Conservation (phyloP, 2,329 filamentous ascomycete species). For the Phaeomoniella chlamydospora region DNA sequence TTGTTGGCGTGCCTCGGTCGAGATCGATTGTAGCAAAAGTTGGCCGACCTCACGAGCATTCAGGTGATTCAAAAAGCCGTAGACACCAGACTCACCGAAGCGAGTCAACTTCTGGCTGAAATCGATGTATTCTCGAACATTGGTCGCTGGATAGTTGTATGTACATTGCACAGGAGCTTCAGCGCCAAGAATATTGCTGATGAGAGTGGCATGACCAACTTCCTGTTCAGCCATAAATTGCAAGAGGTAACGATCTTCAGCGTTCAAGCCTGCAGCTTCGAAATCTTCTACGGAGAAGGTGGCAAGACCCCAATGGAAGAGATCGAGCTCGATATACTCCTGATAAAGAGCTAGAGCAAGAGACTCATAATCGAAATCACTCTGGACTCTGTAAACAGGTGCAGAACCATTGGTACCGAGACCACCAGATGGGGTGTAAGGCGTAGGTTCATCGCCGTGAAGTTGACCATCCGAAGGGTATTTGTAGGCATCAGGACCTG, state of each 20-base stretch:
- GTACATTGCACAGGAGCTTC: constrained; percentile 59
- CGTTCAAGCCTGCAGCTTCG: constrained; percentile 48
- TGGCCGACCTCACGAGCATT: constrained; percentile 61
- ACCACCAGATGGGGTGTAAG: constrained; percentile 59
- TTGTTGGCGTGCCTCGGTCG: constrained; percentile 69
- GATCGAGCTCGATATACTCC: constrained; percentile 73
- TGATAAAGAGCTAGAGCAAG: constrained; percentile 63
- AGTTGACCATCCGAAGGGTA: constrained; percentile 61
- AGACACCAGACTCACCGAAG: constrained; percentile 65
- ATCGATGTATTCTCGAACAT: constrained; percentile 63
- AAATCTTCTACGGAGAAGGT: constrained; percentile 58
- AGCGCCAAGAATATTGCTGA: constrained; percentile 63
- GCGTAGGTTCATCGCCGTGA: constrained; percentile 48
- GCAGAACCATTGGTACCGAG: constrained; percentile 62
- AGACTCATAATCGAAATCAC: constrained; percentile 73
- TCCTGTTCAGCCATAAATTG: constrained; percentile 68
- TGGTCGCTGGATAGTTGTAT: constrained; percentile 69
- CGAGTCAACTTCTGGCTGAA: constrained; percentile 78
- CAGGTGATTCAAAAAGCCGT: constrained; percentile 66
- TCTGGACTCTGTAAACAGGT: constrained; percentile 63
- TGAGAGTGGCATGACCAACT: constrained; percentile 59
- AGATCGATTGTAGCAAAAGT: constrained; percentile 61
- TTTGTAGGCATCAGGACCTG: constrained; percentile 46
- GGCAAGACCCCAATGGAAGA: constrained; percentile 63
- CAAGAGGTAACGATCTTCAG: constrained; percentile 56